These are phyloP conservation scores for Mrakia frigida DNA, from an alignment of 768 basidiomycete species.

Conservation along the genomic window DNA sequence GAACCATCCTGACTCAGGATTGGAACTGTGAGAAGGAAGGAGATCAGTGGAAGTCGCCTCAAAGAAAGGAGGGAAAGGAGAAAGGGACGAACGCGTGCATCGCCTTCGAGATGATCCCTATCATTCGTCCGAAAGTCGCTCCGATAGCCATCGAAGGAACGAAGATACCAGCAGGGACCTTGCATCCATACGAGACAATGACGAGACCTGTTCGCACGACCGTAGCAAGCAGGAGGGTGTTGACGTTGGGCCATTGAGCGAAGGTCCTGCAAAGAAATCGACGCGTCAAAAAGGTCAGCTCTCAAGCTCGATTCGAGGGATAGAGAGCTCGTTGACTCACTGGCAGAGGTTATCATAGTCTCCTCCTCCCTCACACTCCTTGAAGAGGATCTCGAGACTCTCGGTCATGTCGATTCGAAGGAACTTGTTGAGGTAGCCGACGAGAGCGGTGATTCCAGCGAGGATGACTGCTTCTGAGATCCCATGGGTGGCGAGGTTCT, in stretches of 20 bases:
- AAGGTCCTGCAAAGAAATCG: slow-evolving; percentile 56
- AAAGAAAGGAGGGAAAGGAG: background rate
- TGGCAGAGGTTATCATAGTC: slow-evolving; percentile 92
- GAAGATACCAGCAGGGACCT: slow-evolving; percentile 96
- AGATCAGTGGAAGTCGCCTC: background rate
- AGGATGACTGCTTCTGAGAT: slow-evolving; percentile 84
- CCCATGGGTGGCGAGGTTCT: slow-evolving; percentile 74
- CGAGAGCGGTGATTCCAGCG: slow-evolving; percentile 79
- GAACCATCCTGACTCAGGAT: slow-evolving; percentile 80
- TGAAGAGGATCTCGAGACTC: slow-evolving; percentile 87
- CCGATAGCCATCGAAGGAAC: slow-evolving; percentile 99
- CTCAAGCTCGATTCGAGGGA: background rate
- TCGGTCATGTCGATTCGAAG: slow-evolving; percentile 96
- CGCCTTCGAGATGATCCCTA: slow-evolving; percentile 93
- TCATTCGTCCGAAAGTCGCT: slow-evolving; percentile 92
- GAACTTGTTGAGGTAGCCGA: slow-evolving; percentile 92
- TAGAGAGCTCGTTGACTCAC: slow-evolving; percentile 52
- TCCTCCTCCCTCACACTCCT: slow-evolving; percentile 88
- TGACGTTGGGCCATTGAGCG: slow-evolving; percentile 90
- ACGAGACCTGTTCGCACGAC: slow-evolving; percentile 80
- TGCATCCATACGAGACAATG: slow-evolving; percentile 88
- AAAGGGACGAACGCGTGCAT: slow-evolving; percentile 60
- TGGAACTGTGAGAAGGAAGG: slow-evolving; percentile 52
- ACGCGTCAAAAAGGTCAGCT: background rate
- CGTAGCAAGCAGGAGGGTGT: slow-evolving; percentile 84